phyloP scores from a whole-genome alignment of 2,329 filamentous ascomycete genomes.

The Botryotinia convoluta region DNA sequence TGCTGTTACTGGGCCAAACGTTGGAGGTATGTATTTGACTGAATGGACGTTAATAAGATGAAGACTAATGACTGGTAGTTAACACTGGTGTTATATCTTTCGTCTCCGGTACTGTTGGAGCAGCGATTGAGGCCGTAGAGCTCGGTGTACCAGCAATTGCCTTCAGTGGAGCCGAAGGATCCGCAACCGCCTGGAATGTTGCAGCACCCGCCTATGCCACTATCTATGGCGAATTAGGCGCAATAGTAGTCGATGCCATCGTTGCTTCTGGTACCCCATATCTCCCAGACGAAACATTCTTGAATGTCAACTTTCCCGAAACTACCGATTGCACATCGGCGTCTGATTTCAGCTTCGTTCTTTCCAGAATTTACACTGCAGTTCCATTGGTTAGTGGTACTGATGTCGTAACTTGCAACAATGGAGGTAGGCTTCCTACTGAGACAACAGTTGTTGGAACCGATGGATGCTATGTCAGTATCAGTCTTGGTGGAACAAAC shows the following conservation, averaged over 20 bases:
- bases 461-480: conserved; percentile 13
- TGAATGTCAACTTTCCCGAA: conserved; percentile 3
- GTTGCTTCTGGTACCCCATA: conserved; percentile 6
- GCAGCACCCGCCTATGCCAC: conserved; percentile 1
- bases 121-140: background rate
- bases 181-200: background rate
- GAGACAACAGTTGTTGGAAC: conserved; percentile 2
- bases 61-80: background rate
- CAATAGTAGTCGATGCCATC: background rate
- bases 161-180: conserved; percentile 14
- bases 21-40: background rate
- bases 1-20: conserved; percentile 10
- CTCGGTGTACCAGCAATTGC: conserved; percentile 5
- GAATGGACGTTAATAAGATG: background rate
- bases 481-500: conserved; percentile 13
- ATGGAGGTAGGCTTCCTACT: conserved; percentile 12
- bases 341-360: conserved; percentile 7
- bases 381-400: background rate
- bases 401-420: conserved; percentile 5
- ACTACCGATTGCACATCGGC: background rate
- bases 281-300: background rate
- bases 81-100: conserved; percentile 13
- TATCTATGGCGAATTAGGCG: conserved; percentile 6
- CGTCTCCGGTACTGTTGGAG: conserved; percentile 6
- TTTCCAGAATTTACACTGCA: conserved; percentile 2